Conservation (phyloP, 2,329 filamentous ascomycete species). For the Diaporthe capsici region DNA sequence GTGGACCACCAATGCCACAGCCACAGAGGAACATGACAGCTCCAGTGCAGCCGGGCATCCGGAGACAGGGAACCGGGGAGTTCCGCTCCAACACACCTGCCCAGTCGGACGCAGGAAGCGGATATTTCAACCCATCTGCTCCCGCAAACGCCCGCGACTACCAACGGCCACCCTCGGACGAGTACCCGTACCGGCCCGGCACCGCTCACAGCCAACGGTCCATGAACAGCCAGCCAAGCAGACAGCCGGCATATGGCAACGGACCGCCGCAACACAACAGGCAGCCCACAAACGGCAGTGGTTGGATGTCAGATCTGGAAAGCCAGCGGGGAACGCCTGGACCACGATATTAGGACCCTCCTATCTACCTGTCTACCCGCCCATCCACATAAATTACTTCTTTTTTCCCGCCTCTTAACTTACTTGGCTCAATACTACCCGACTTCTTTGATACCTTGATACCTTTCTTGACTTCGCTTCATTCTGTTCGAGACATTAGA, state of each 20-base stretch:
- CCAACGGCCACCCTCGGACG: slow-evolving; percentile 24
- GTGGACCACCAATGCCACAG: slow-evolving; percentile 43
- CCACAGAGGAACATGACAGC: slow-evolving; percentile 54
- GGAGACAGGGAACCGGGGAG: slow-evolving; percentile 26
- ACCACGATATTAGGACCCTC: slow-evolving; percentile 33
- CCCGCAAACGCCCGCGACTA: slow-evolving; percentile 17
- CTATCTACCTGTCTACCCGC: neutral
- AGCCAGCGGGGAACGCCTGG: slow-evolving; percentile 38
- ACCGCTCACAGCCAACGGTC: slow-evolving; percentile 41
- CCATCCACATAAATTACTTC: neutral
- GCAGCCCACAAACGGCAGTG: slow-evolving; percentile 21
- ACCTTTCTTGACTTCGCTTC: slow-evolving; percentile 36
- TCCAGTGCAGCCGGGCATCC: slow-evolving; percentile 43
- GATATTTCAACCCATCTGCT: slow-evolving; percentile 27
- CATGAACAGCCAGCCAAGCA: slow-evolving; percentile 27
- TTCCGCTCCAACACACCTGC: slow-evolving; percentile 15
- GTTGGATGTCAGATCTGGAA: slow-evolving; percentile 35
- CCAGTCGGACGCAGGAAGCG: slow-evolving; percentile 14
- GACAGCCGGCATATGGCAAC: slow-evolving; percentile 18
- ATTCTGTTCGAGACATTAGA: slow-evolving; percentile 24
- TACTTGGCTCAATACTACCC: slow-evolving; percentile 13
- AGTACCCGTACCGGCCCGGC: slow-evolving; percentile 38
- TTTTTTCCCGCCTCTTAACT: neutral
- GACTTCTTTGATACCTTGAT: slow-evolving; percentile 39
- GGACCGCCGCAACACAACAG: slow-evolving; percentile 18